These are phyloP conservation scores for Ogataea chonburiensis DNA, from an alignment of 805 yeast species.

Conservation along the genomic window DNA sequence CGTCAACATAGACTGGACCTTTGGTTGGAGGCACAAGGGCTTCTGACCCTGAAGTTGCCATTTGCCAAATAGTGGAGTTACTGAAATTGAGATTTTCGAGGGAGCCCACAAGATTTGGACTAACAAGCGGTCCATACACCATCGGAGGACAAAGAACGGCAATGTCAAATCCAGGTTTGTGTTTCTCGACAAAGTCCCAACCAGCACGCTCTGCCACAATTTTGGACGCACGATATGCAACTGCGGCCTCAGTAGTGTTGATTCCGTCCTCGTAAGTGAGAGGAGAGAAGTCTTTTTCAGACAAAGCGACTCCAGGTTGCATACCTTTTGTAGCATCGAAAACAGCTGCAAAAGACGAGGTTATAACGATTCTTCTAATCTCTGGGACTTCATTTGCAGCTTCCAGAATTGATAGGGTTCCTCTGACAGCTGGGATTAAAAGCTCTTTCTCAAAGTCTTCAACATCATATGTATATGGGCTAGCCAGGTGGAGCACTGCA, in stretches of 20 bases:
- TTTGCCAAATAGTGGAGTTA: slow-evolving; percentile 38
- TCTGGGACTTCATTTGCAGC: slow-evolving; percentile 44
- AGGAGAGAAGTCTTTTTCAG: slow-evolving; percentile 53
- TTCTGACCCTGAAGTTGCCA: slow-evolving; percentile 26
- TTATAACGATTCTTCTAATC: slow-evolving; percentile 48
- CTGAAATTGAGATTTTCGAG: slow-evolving; percentile 34
- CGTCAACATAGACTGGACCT: slow-evolving; percentile 39
- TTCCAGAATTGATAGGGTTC: slow-evolving; percentile 50
- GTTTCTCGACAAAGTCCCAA: slow-evolving; percentile 48
- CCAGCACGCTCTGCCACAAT: slow-evolving; percentile 61
- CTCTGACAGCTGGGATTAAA: slow-evolving; percentile 54
- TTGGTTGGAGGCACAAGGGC: slow-evolving; percentile 32
- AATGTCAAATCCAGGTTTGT: slow-evolving; percentile 40
- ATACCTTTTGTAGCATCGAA: slow-evolving; percentile 36
- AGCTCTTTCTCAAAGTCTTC: slow-evolving; percentile 47
- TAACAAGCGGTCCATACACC: slow-evolving; percentile 61
- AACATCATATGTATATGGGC: slow-evolving; percentile 51
- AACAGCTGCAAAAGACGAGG: slow-evolving; percentile 53
- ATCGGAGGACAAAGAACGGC: slow-evolving; percentile 53
- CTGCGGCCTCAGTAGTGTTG: slow-evolving; percentile 33
- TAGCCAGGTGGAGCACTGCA: slow-evolving; percentile 60
- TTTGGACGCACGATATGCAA: slow-evolving; percentile 60
- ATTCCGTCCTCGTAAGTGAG: slow-evolving; percentile 49
- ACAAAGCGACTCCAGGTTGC: slow-evolving; percentile 37
- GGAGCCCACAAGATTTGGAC: slow-evolving; percentile 16